phyloP scores from a whole-genome alignment of 257 asterid genomes.

The Solanum peruvianum region DNA sequence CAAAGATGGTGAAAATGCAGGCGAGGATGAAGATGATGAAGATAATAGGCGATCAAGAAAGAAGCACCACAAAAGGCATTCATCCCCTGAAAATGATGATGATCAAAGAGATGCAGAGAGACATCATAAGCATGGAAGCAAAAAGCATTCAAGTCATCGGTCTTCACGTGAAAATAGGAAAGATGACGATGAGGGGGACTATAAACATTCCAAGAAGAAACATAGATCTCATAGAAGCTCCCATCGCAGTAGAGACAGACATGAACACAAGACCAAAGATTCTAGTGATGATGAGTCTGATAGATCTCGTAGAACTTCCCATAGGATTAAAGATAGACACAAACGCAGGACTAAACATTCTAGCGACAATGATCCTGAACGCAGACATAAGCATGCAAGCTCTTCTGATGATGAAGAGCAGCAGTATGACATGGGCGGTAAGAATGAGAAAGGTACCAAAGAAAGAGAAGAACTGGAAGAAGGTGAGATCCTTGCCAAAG shows the following conservation, averaged over 20 bases:
- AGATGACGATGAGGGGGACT: constrained; percentile 10
- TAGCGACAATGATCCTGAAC: constrained; percentile 20
- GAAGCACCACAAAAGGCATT: constrained; percentile 20
- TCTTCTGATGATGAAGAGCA: constrained; percentile 20
- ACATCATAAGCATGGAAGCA: constrained; percentile 25
- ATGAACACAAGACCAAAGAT: constrained; percentile 13
- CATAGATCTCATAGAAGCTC: constrained; percentile 33
- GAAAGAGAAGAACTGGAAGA: constrained; percentile 52
- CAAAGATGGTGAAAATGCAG: constrained; percentile 12
- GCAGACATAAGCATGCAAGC: constrained; percentile 17
- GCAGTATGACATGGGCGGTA: neutral
- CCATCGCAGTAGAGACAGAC: constrained; percentile 24
- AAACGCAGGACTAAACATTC: constrained; percentile 18
- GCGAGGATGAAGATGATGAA: constrained; percentile 13
- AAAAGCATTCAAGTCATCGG: constrained; percentile 30
- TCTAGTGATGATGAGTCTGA: constrained; percentile 27
- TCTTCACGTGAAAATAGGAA: constrained; percentile 19
- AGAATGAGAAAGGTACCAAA: constrained; percentile 8
- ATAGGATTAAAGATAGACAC: constrained; percentile 20
- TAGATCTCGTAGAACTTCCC: constrained; percentile 26
- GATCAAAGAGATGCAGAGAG: neutral
- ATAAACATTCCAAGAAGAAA: constrained; percentile 29
- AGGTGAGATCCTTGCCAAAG: constrained; percentile 65
- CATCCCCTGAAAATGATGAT: constrained; percentile 14
- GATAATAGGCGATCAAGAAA: constrained; percentile 27